phyloP scores from a whole-genome alignment of 225 moss, liverwort and hornwort species.

The Bryum argenteum region DNA sequence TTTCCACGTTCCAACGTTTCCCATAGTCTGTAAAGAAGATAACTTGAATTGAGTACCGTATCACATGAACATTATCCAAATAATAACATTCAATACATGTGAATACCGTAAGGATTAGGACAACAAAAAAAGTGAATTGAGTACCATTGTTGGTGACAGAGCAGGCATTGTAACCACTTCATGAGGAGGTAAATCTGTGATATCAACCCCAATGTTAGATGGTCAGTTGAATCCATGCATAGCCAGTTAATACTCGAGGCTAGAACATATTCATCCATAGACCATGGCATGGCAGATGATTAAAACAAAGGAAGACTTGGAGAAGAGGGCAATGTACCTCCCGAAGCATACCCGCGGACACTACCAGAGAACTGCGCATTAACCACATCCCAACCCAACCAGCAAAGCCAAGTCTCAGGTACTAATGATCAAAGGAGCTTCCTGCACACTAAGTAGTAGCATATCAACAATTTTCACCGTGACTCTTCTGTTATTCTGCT shows the following conservation, averaged over 20 bases:
- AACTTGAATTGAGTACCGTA: constrained; percentile 15
- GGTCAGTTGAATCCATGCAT: constrained; percentile 17
- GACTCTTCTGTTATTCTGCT: not conserved
- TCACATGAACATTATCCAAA: constrained; percentile 14
- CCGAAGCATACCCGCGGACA: constrained; percentile 53
- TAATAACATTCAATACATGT: not conserved
- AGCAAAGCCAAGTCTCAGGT: constrained; percentile 27
- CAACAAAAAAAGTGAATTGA: not conserved
- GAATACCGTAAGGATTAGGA: not conserved
- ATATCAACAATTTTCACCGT: constrained; percentile 17
- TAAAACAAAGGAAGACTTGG: not conserved
- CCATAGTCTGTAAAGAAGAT: constrained; percentile 70
- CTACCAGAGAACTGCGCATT: constrained; percentile 44
- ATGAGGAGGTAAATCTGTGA: constrained; percentile 68
- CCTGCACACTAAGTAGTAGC: not conserved
- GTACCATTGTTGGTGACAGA: constrained; percentile 96
- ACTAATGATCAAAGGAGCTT: constrained; percentile 3
- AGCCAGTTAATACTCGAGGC: constrained; percentile 3
- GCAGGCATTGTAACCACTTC: constrained; percentile 91
- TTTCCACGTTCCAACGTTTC: constrained; percentile 90
- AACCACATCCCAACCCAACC: constrained; percentile 28
- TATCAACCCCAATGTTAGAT: constrained; percentile 12
- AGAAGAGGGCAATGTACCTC: constrained; percentile 38
- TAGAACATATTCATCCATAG: constrained; percentile 1
- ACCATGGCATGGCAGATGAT: constrained; percentile 2